Base-by-base conservation (phyloP, 1,284 basidiomycete species). In the Rhodotorula sp. region DNA sequence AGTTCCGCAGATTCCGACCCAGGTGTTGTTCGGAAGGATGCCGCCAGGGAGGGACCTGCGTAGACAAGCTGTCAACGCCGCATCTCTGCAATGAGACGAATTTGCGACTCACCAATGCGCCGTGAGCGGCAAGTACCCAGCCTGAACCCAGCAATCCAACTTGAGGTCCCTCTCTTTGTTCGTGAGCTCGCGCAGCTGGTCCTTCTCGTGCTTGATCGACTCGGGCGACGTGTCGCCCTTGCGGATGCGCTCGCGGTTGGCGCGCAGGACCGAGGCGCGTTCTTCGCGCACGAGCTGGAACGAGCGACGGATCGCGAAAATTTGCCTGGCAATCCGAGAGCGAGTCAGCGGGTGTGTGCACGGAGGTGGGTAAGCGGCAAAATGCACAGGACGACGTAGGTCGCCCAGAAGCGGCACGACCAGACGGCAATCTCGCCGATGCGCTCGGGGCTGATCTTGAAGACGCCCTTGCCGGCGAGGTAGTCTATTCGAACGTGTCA, bases 321-420 rank as follows among this genome's bases (percentile, higher is more conserved):
- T 62, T 66, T 75, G 73, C 1, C 72, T 74, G 50, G 26, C 55
- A 18, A 24, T 9, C 15, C 22, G 9, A 84, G 59, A 83, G 82
- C 69, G 82, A 28, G 90, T 30, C 46, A 79, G 26, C 89, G 75
- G 90, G 82, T 15, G 75, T 91, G 82, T 15, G 37, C 11, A 2
- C 13, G 8, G 34, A 50, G 28, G 16, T 13, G 51, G 15, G 18
- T 37, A 54, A 26, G 30, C 76, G 89, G 88, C 5, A 83, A 83
- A 69, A 91, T 86, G 69, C 90, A 90, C 53, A 92, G 84, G 44
- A 88, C 72, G 54, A 91, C 84, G 76, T 92, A 92, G 22, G 85
- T 76, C 0, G 87, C 87, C 90, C 89, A 92, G 79, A 87, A 88
- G 34, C 90, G 86, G 64, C 84, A 85, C 20, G 89, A 90, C 88